Percentiles rank a stretch among this genome's conserved stretches.
These are phyloP conservation scores for Cyclotella distinguenda DNA, from an alignment of 108 stramenopile species.

Conservation along the genomic window DNA sequence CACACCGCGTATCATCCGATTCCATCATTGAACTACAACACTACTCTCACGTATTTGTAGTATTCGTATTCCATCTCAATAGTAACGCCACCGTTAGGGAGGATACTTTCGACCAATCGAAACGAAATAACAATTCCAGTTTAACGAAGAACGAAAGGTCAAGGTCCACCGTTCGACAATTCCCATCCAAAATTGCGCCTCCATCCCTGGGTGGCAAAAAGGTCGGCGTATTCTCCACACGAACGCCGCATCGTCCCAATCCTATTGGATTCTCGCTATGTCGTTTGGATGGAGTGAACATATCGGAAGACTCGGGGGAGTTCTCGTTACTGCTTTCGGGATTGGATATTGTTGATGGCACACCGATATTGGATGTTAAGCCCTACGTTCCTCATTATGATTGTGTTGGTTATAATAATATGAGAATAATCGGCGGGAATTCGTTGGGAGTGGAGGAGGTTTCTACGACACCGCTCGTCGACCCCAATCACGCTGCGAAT, in stretches of 20 bases:
- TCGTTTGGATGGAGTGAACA: conserved; percentile 57
- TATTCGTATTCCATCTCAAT: conserved; percentile 98
- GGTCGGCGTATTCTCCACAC: conserved; percentile 93
- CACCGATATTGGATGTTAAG: conserved; percentile 93
- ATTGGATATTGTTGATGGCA: conserved; percentile 92
- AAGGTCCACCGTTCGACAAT: conserved; percentile 34
- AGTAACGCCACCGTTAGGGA: conserved; percentile 60
- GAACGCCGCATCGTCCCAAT: conserved; percentile 97
- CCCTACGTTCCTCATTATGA: conserved; percentile 90
- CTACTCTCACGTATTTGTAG: conserved; percentile 92
- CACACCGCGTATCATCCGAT: conserved; percentile 39
- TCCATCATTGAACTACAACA: conserved; percentile 68
- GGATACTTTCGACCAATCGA: conserved; percentile 17
- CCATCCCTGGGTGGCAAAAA: conserved; percentile 84
- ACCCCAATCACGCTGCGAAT: too few species aligned
- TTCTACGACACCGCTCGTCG: not conserved
- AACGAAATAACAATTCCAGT: conserved; percentile 4
- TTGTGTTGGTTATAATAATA: conserved; percentile 41
- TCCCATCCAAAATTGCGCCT: conserved; percentile 83
- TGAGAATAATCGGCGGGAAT: not conserved
- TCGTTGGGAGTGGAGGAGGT: not conserved
- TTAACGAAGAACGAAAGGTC: conserved; percentile 13
- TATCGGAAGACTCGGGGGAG: not conserved
- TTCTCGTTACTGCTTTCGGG: conserved; percentile 69
- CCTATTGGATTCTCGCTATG: conserved; percentile 92